These are phyloP conservation scores for Ophiostoma triangulosporum DNA, from an alignment of 2,329 filamentous ascomycete genomes.

Conservation along the genomic window DNA sequence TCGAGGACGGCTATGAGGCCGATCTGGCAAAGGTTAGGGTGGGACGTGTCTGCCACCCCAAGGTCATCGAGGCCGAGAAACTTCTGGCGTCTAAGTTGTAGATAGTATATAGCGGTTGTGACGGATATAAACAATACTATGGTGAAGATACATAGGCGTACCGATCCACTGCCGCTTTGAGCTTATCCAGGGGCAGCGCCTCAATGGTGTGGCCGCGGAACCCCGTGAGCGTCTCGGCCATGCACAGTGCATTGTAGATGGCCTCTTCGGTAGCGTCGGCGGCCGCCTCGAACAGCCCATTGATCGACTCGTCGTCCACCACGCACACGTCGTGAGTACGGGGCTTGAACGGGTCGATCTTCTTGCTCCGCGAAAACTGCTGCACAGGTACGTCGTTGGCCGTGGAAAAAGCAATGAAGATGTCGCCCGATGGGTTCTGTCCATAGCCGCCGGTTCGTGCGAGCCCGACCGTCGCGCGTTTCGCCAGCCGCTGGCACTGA, in stretches of 20 bases:
- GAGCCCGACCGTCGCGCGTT: constrained; percentile 41
- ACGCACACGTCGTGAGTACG: neutral
- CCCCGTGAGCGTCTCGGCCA: constrained; percentile 45
- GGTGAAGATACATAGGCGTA: no score
- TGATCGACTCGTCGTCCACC: constrained; percentile 45
- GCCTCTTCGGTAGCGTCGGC: constrained; percentile 52
- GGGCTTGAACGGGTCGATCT: constrained; percentile 3
- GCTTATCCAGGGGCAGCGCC: constrained; percentile 11
- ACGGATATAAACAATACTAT: no score
- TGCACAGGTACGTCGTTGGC: constrained; percentile 32
- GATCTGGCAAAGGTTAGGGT: constrained; percentile 34
- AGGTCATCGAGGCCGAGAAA: constrained; percentile 17
- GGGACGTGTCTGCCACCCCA: constrained; percentile 32
- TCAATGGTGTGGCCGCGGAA: constrained; percentile 12
- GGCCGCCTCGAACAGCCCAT: constrained; percentile 46
- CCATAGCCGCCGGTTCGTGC: constrained; percentile 44
- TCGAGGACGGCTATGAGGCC: constrained; percentile 36
- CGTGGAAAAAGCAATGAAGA: constrained; percentile 55
- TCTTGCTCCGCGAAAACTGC: neutral
- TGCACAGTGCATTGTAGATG: constrained; percentile 50
- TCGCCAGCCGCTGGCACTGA: constrained; percentile 22
- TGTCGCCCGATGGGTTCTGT: constrained; percentile 40
- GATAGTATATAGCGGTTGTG: no score
- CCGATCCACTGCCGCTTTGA: neutral
- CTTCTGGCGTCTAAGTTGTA: no score